Conservation (phyloP, 345 rosid species). For the Gossypium herbaceum region DNA sequence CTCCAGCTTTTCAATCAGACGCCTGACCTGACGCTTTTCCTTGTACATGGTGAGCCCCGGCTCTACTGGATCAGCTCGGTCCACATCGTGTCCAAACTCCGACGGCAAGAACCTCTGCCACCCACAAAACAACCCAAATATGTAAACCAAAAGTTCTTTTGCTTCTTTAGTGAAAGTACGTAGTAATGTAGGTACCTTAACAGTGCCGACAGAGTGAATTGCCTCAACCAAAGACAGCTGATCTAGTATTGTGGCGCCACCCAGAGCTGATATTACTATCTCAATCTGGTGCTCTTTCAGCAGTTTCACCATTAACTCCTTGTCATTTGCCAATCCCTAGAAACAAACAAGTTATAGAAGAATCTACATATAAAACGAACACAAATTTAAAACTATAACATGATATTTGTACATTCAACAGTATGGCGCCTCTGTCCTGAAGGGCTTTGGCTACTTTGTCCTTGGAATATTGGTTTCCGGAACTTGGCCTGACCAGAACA, state of each 20-base stretch:
- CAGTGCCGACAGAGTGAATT: constrained; percentile 46
- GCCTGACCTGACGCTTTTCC: constrained; percentile 46
- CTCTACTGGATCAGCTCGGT: constrained; percentile 57
- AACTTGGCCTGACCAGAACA: constrained; percentile 36
- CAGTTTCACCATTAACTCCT: constrained; percentile 41
- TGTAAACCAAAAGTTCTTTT: neutral
- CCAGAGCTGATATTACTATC: constrained; percentile 48
- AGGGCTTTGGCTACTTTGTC: constrained; percentile 31
- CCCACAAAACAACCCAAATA: neutral
- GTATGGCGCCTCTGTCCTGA: constrained; percentile 45
- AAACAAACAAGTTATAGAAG: neutral
- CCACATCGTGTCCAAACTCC: constrained; percentile 73
- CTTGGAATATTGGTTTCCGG: constrained; percentile 16
- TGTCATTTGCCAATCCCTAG: constrained; percentile 44
- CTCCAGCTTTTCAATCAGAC: constrained; percentile 32
- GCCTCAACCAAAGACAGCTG: constrained; percentile 48
- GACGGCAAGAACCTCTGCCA: constrained; percentile 67
- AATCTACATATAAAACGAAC: neutral
- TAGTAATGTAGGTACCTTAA: constrained; percentile 39
- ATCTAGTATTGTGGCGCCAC: constrained; percentile 36
- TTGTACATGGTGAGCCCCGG: constrained; percentile 54
- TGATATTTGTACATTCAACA: constrained; percentile 28
- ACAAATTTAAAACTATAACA: neutral
- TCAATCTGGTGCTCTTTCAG: constrained; percentile 52
- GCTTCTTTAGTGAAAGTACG: neutral